Conservation (phyloP, 2,329 filamentous ascomycete species). For the Delphinella strobiligena region DNA sequence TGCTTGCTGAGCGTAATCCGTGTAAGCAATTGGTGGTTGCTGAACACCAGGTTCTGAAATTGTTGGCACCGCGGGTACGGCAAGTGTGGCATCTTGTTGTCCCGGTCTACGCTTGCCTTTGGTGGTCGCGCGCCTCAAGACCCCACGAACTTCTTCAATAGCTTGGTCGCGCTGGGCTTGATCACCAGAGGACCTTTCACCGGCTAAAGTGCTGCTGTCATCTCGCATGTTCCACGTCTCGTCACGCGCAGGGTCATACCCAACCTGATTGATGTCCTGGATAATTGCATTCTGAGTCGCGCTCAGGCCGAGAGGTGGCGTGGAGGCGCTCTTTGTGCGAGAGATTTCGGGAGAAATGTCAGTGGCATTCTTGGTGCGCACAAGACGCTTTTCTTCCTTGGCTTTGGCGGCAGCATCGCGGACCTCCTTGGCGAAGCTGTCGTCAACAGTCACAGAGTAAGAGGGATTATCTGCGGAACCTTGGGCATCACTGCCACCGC, state of each 20-base stretch:
- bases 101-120: constrained; percentile 29
- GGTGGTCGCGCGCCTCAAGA: constrained; percentile 32
- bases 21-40: constrained; percentile 5
- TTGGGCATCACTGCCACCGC: constrained; percentile 54
- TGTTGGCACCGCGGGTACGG: constrained; percentile 7
- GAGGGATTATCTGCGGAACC: constrained; percentile 57
- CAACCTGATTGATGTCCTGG: constrained; percentile 30
- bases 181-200: constrained; percentile 29
- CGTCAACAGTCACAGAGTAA: constrained; percentile 66
- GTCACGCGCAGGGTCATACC: constrained; percentile 31
- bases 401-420: constrained; percentile 44
- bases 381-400: constrained; percentile 44
- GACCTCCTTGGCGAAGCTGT: constrained; percentile 52
- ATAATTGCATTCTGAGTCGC: constrained; percentile 28
- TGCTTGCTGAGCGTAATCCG: constrained; percentile 2
- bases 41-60: constrained; percentile 3
- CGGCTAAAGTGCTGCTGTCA: constrained; percentile 20
- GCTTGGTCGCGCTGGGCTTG: constrained; percentile 21
- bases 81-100: constrained; percentile 1
- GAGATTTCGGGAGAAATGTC: constrained; percentile 1
- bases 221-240: constrained; percentile 31
- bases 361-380: constrained; percentile 34
- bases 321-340: constrained; percentile 15
- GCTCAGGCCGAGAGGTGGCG: constrained; percentile 21
- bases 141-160: constrained; percentile 33